phyloP scores from a whole-genome alignment of 257 asterid species.

The Ilex asprella region DNA sequence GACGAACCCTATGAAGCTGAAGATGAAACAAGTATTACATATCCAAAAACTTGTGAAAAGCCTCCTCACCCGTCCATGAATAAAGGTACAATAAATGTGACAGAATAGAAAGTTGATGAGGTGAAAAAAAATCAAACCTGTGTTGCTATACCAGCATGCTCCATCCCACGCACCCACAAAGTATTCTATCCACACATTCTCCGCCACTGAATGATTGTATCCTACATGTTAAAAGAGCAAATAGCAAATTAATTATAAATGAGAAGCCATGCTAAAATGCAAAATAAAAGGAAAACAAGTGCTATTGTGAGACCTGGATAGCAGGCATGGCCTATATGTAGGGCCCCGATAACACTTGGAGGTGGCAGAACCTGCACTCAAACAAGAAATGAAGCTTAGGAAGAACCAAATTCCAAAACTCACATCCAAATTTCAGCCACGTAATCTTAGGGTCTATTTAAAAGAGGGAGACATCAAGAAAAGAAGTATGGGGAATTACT shows the following conservation, averaged over 20 bases:
- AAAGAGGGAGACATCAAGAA: no score
- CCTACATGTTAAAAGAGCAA: slow-evolving; percentile 37
- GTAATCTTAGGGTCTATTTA: no score
- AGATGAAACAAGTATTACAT: no score
- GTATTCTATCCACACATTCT: slow-evolving; percentile 94
- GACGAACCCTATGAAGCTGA: no score
- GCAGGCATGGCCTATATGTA: slow-evolving; percentile 98
- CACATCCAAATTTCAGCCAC: no score
- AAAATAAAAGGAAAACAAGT: background rate
- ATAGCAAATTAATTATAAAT: slow-evolving; percentile 2
- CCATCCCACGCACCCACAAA: slow-evolving; percentile 94
- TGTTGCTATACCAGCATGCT: slow-evolving; percentile 94
- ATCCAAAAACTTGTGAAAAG: no score
- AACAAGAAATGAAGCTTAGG: slow-evolving; percentile 7
- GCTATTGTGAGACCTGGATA: slow-evolving; percentile 50
- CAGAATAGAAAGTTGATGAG: no score
- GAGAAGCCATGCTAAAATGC: slow-evolving; percentile 6
- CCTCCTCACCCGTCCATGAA: no score
- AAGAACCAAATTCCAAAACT: no score
- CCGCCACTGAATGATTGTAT: slow-evolving; percentile 90
- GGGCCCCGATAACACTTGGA: slow-evolving; percentile 94
- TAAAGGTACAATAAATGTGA: no score
- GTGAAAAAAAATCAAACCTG: slow-evolving; percentile 41
- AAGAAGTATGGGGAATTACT: no score
- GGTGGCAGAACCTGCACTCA: slow-evolving; percentile 80